Evolutionary conservation across 495 filamentous ascomycete species (phyloP), one percentile per base, ranked within the genome.

Genomic region (Talaromyces proteolyticus): DNA sequence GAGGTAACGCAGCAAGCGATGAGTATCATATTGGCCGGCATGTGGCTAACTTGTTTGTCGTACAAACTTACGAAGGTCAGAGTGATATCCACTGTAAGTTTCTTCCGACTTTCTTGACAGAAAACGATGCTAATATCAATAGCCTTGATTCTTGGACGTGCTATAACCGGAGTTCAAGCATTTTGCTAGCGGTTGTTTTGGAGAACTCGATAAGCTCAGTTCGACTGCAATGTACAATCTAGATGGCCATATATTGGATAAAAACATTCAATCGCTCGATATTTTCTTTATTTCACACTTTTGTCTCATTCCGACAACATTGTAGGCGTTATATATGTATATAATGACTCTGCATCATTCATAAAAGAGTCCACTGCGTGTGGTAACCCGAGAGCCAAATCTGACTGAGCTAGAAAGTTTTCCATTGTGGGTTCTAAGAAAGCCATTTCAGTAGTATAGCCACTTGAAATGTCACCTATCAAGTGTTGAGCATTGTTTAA

Each of bases 51-150:
- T 62, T 98, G 52, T 97, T 95, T 64, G 94, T 98, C 47, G 95
- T 92, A 39, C 92, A 96, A 65, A 97, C 92, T 1, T 98, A 98
- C 55, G 93, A 96, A 69, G 92, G 92, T 6, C 92, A 96, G 65
- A 95, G 89, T 54, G 92, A 97, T 70, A 96, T 96, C 56, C 92
- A 96, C 63, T 77, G 89, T 93, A 70, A 79, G 88, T 39, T 17
- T 11, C 23, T 1, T 11, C 18, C 24, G 34, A 4, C 41, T 24
- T 8, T 17, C 47, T 47, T 63, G 43, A 62, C 46, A 45, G 56
- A 60, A 47, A 54, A 50, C 8, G 29, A n/a, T n/a, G n/a, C n/a
- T n/a, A n/a, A n/a, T n/a, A n/a, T n/a, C n/a, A n/a, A n/a, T 18
- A 84, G 81, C 77, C 16, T 62, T 88, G 62, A 88, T 88, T 45